Conservation (phyloP, 108 stramenopile genomes). For the Cyclotella baltica region DNA sequence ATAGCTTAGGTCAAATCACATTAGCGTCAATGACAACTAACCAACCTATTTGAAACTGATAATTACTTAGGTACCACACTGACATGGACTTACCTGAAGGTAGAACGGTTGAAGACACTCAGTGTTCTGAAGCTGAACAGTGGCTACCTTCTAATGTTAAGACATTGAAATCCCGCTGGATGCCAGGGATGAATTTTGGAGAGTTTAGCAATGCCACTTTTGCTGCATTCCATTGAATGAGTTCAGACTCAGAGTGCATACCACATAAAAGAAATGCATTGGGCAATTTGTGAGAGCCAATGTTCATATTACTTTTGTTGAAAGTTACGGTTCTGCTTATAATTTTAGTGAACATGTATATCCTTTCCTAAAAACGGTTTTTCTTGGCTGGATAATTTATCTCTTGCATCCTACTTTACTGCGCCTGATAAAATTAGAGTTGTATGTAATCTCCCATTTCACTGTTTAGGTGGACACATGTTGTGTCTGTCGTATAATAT, state of each 20-base stretch:
- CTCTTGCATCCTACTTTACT: no score
- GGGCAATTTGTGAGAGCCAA: no score
- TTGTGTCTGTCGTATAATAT: no score
- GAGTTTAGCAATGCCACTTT: conserved; percentile 80
- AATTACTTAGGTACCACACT: conserved; percentile 39
- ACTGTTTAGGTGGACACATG: no score
- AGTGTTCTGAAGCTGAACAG: conserved; percentile 51
- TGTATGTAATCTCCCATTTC: no score
- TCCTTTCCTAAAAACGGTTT: no score
- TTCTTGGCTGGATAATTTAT: no score
- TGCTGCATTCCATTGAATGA: conserved; percentile 66
- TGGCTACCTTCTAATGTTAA: conserved; percentile 55
- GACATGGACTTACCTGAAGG: conserved; percentile 64
- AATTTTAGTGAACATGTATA: no score
- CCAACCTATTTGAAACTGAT: background rate
- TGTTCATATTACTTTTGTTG: no score
- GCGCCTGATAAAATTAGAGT: no score
- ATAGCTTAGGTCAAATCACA: background rate
- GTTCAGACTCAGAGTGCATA: background rate
- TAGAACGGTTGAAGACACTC: conserved; percentile 60
- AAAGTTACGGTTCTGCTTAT: no score
- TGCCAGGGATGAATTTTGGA: conserved; percentile 75
- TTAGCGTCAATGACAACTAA: background rate
- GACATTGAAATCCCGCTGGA: conserved; percentile 66
- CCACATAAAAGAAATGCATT: no score